Conservation (phyloP, 805 yeast species). For the Tetrapisispora iriomotensis region DNA sequence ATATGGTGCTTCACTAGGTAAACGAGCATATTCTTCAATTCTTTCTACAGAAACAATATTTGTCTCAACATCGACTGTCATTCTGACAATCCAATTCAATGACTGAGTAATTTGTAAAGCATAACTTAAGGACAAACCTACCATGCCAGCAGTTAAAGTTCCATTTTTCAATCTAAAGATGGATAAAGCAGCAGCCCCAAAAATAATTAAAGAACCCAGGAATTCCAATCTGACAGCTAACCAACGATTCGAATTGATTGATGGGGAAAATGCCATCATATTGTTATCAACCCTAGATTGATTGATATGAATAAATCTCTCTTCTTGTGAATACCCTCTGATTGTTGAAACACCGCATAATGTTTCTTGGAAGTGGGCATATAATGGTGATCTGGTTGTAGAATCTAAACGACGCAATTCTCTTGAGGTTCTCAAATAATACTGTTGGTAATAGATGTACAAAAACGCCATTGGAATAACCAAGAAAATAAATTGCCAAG, state of each 20-base stretch:
- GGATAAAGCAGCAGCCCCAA: constrained; percentile 76
- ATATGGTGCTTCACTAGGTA: constrained; percentile 78
- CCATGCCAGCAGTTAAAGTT: constrained; percentile 73
- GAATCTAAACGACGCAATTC: constrained; percentile 78
- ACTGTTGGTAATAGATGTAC: constrained; percentile 65
- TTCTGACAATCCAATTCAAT: constrained; percentile 94
- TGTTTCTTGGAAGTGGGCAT: constrained; percentile 78
- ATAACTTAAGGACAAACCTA: constrained; percentile 89
- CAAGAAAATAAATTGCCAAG: constrained; percentile 75
- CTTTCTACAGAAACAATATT: constrained; percentile 96
- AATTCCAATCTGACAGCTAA: constrained; percentile 89
- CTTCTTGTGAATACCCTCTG: constrained; percentile 60
- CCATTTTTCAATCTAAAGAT: constrained; percentile 63
- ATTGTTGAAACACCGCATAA: constrained; percentile 66
- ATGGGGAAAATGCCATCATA: constrained; percentile 86
- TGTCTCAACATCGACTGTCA: constrained; percentile 97
- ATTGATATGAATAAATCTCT: constrained; percentile 55
- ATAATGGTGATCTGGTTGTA: constrained; percentile 68
- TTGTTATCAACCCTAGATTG: constrained; percentile 70
- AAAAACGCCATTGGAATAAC: constrained; percentile 58
- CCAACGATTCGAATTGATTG: constrained; percentile 94
- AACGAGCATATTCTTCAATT: constrained; percentile 74
- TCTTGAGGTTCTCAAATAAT: constrained; percentile 66
- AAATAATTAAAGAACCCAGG: constrained; percentile 79
- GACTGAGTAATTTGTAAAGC: constrained; percentile 90